These are phyloP conservation scores for Aureobasidium namibiae DNA, from an alignment of 2,329 filamentous ascomycete species.

Conservation along the genomic window DNA sequence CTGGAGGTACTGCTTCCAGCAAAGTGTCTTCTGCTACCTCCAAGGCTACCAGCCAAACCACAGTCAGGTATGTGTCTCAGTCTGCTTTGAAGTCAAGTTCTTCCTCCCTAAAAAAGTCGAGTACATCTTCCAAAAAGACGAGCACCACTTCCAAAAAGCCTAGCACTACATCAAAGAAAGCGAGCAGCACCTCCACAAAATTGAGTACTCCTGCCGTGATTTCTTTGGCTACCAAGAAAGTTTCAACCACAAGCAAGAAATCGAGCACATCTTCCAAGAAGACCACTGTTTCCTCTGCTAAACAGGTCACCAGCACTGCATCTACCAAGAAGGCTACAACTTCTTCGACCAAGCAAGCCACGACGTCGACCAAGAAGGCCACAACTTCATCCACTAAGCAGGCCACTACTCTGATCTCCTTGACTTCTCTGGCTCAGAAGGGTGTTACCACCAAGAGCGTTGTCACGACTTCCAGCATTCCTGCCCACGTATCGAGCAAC, in stretches of 20 bases:
- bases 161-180: slow-evolving; percentile 4
- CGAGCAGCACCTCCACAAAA: slow-evolving; percentile 9
- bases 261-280: not conserved
- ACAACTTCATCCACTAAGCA: not conserved
- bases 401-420: not conserved
- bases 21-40: not conserved
- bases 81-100: not conserved
- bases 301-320: not conserved
- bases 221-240: not conserved
- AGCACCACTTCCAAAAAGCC: not conserved
- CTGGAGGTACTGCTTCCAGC: not conserved
- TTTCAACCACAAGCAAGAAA: not conserved
- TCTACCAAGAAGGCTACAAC: not conserved
- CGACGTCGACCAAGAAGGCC: not conserved
- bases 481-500: not conserved
- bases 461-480: not conserved
- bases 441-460: not conserved
- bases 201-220: not conserved
- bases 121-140: slow-evolving; percentile 6
- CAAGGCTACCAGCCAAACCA: not conserved
- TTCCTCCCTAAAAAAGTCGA: slow-evolving; percentile 1
- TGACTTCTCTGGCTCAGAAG: not conserved
- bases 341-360: not conserved
- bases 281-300: not conserved
- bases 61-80: slow-evolving; percentile 6